Evolutionary conservation across 2,329 filamentous ascomycete genomes (phyloP).

Genomic region (Sclerotinia borealis): DNA sequence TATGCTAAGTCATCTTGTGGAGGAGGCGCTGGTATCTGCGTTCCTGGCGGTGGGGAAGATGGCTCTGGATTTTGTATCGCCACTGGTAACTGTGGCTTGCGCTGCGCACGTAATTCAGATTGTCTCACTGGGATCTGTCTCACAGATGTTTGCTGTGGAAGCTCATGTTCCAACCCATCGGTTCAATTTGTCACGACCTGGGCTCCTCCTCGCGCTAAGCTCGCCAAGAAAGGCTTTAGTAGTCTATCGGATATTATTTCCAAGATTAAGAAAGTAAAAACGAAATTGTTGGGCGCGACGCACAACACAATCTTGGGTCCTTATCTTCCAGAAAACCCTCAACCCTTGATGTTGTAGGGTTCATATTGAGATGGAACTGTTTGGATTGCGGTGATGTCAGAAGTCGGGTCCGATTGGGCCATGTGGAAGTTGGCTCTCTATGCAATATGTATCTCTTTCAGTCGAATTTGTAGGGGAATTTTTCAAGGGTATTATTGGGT

Average conservation of each 20-base stretch:
- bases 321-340: background rate
- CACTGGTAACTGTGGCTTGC: background rate
- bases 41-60: background rate
- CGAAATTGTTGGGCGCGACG: background rate
- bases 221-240: background rate
- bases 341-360: background rate
- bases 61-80: constrained; percentile 1
- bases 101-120: background rate
- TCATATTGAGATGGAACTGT: background rate
- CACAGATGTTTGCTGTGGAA: background rate
- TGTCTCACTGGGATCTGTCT: constrained; percentile 7
- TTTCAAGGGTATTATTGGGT: background rate
- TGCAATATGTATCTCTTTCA: background rate
- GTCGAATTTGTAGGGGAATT: background rate
- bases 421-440: background rate
- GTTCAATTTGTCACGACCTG: background rate
- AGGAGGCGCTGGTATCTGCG: background rate
- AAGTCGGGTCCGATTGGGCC: too few relatives aligned
- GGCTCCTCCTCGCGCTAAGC: background rate
- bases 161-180: background rate
- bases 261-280: background rate
- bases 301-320: background rate
- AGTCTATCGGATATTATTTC: background rate
- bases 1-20: background rate
- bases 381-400: background rate